Evolutionary conservation across 805 yeast genomes (phyloP), one percentile per base, ranked within the genome.

Genomic region (Pichia cabralensis): DNA sequence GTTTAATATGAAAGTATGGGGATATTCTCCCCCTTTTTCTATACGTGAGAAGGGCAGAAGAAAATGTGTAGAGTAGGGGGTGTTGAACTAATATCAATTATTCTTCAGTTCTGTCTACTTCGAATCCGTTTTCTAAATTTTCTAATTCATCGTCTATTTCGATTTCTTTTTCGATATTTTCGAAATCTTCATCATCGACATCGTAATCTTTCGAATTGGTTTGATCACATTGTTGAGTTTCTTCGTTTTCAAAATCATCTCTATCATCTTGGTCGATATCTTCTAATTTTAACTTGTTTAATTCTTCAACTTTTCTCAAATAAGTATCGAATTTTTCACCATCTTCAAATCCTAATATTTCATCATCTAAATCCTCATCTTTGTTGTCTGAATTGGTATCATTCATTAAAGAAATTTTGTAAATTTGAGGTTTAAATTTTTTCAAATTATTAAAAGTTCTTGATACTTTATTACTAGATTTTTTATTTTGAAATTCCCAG

Each of bases 401-500:
- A 12, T 33, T 23, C 31, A 37, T 37, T 2, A 45, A 29, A 6
- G 40, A 38, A 26, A 45, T 45, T 4, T 34, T 25, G 29, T 45
- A 45, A 5, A 26, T 7, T 7, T 43, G 47, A 5, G 47, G 47
- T 16, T 43, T 30, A 28, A 25, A 45, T 4, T 32, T 34, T 4
- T 38, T 23, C 14, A 39, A 29, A 31, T 44, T 40, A 12, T 29
- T 23, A 27, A 52, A 52, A 4, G 50, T 37, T 28, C 56, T 35
- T 10, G 54, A 36, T 9, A 45, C 34, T 10, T 27, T 31, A 8
- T 27, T 19, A 2, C 18, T 16, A 9, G 27, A 5, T 8, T 36
- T 26, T 9, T 33, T 22, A n/a, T 18, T 36, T n/a, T n/a, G n/a
- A n/a, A n/a, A n/a, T 36, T 59, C 64, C 62, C 62, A 59, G 20